Conservation (phyloP, 2,329 filamentous ascomycete genomes). For the Penicillium sp. region DNA sequence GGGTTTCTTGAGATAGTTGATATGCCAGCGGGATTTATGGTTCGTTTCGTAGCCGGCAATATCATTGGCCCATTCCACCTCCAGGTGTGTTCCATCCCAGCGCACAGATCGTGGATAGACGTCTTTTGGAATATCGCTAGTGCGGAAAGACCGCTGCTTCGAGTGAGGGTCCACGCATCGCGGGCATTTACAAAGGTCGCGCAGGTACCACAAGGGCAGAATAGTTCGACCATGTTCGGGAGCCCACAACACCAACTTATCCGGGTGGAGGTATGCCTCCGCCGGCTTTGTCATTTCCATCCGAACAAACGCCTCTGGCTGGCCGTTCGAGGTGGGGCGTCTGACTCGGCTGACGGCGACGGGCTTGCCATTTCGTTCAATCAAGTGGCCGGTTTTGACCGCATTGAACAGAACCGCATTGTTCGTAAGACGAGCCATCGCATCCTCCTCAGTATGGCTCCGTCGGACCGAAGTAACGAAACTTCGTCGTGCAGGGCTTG, state of each 20-base stretch:
- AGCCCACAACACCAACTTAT: not conserved
- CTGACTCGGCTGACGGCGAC: not conserved
- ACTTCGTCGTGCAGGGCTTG: constrained; percentile 9
- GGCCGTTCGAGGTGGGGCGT: not conserved
- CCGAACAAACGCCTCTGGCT: not conserved
- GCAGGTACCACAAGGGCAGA: constrained; percentile 39
- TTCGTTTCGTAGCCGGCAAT: constrained; percentile 46
- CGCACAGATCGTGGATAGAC: constrained; percentile 46
- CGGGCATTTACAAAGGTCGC: constrained; percentile 58
- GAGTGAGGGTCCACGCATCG: constrained; percentile 60
- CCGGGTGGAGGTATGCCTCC: not conserved
- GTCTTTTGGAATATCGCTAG: constrained; percentile 61
- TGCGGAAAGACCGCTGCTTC: constrained; percentile 65
- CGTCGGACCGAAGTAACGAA: constrained; percentile 15
- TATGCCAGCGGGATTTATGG: constrained; percentile 43
- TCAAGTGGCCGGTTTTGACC: not conserved
- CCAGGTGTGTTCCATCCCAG: constrained; percentile 47
- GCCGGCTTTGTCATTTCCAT: not conserved
- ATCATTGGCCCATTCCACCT: constrained; percentile 65
- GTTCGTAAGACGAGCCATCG: not conserved
- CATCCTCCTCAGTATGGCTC: constrained; percentile 3
- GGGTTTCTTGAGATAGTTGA: constrained; percentile 15
- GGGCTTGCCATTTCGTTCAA: not conserved
- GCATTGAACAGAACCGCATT: not conserved
- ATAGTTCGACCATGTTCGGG: not conserved